phyloP scores from a whole-genome alignment of 2,329 filamentous ascomycete genomes.

The Cladosporium sp. region DNA sequence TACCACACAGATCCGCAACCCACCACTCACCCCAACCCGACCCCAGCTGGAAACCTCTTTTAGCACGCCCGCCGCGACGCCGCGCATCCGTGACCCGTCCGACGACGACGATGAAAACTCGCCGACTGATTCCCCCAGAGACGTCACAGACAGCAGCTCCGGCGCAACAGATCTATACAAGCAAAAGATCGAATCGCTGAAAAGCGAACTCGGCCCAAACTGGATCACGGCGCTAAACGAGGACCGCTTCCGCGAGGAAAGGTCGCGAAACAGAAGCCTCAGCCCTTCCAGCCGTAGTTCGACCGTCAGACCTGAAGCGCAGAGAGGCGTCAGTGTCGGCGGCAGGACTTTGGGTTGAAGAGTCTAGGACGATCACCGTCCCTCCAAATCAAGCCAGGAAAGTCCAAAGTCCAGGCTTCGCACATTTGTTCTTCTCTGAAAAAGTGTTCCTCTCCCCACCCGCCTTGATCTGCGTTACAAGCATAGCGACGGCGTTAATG shows the following conservation, averaged over 20 bases:
- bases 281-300: slow-evolving; percentile 25
- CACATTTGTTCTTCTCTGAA: too few species aligned
- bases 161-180: slow-evolving; percentile 52
- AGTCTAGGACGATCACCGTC: neutral
- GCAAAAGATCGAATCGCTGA: slow-evolving; percentile 79
- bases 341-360: slow-evolving; percentile 31
- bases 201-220: slow-evolving; percentile 77
- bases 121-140: slow-evolving; percentile 21
- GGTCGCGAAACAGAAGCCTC: slow-evolving; percentile 20
- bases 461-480: neutral
- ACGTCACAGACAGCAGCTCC: slow-evolving; percentile 19
- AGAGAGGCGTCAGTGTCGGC: slow-evolving; percentile 28
- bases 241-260: slow-evolving; percentile 50
- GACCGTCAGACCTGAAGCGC: slow-evolving; percentile 21
- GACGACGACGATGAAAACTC: slow-evolving; percentile 29
- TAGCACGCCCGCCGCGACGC: slow-evolving; percentile 23
- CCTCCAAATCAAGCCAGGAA: neutral
- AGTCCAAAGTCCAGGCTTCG: too few species aligned
- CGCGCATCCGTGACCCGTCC: slow-evolving; percentile 25
- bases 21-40: slow-evolving; percentile 17
- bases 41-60: slow-evolving; percentile 28
- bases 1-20: slow-evolving; percentile 14
- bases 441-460: too few species aligned
- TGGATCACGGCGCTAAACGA: slow-evolving; percentile 86
- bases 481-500: slow-evolving; percentile 10